Evolutionary conservation across 1,139 yeast genomes (phyloP), one percentile per base, ranked within the genome.

Genomic region (Starmera stellimalicola): DNA sequence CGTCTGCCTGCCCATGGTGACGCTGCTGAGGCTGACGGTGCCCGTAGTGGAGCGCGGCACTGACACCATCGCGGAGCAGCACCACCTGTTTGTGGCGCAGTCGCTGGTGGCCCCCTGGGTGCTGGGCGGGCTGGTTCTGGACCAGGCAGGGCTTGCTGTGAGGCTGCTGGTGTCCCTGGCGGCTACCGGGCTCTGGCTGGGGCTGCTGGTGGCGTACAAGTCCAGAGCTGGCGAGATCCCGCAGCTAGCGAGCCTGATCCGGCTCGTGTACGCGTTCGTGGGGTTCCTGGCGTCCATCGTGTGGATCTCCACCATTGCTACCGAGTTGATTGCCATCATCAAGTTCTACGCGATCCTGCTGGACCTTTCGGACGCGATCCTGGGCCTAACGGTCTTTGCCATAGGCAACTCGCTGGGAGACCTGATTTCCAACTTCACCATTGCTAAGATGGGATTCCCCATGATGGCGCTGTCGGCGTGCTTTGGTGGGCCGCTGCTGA

Each of bases 381-480:
- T 84, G 14, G 96, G 96, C 0, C 60, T 85, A 18, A 87, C 96
- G 0, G 70, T 88, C 0, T 87, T 88, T 61, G 96, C 97, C 0
- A 62, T 88, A 44, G 98, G 98, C 7, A 91, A 88, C 52, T 87
- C 95, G 0, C 60, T 85, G 5, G 95, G 96, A 6, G 98, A 91
- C 49, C 64, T 88, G 34, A 76, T 88, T 2, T 81, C 96, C 0
- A 87, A 91, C 49, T 63, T 80, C 33, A 82, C 94, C 0, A 77
- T 91, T 33, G 91, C 95, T 0, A 66, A 63, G 41, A 74, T 84
- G 75, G 96, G 96, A 0, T 79, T 77, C 62, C 88, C 95, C 0
- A 69, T 82, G 40, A 84, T 88, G 91, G 96, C 97, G 0, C 65
- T 91, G 27, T 82, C 94, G 11, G 96, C 97, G 0, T 88, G 96